phyloP scores from a whole-genome alignment of 306 rosid genomes.

The Canavalia gladiata region DNA sequence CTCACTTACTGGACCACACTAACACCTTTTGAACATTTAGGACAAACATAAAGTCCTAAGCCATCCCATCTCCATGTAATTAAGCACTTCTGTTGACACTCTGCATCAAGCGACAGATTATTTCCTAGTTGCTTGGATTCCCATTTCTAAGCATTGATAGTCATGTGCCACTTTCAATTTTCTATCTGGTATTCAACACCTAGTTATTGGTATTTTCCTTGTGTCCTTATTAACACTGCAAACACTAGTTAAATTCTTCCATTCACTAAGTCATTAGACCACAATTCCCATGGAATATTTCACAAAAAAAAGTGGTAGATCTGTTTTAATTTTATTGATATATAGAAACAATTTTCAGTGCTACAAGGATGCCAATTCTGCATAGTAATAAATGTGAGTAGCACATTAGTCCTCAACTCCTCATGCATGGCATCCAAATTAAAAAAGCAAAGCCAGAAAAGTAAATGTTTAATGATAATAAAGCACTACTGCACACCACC shows the following conservation, averaged over 20 bases:
- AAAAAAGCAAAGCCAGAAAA: slow-evolving; percentile 35
- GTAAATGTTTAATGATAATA: slow-evolving; percentile 12
- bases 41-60: slow-evolving; percentile 35
- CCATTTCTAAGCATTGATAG: background rate
- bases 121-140: background rate
- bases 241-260: slow-evolving; percentile 1
- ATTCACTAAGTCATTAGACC: background rate
- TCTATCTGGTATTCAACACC: background rate
- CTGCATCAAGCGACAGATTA: background rate
- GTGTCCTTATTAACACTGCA: background rate
- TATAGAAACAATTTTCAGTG: background rate
- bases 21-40: slow-evolving; percentile 27
- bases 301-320: background rate
- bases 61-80: slow-evolving; percentile 7
- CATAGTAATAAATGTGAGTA: background rate
- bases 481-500: slow-evolving; percentile 38
- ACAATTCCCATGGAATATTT: background rate
- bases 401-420: slow-evolving; percentile 19
- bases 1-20: slow-evolving; percentile 33
- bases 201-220: slow-evolving; percentile 1
- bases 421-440: slow-evolving; percentile 21
- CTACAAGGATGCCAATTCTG: background rate
- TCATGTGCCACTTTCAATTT: slow-evolving; percentile 8
- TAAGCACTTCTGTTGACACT: background rate
- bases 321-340: slow-evolving; percentile 13